Evolutionary conservation across 2,329 filamentous ascomycete species (phyloP).

Genomic region (Penicillium sp.): DNA sequence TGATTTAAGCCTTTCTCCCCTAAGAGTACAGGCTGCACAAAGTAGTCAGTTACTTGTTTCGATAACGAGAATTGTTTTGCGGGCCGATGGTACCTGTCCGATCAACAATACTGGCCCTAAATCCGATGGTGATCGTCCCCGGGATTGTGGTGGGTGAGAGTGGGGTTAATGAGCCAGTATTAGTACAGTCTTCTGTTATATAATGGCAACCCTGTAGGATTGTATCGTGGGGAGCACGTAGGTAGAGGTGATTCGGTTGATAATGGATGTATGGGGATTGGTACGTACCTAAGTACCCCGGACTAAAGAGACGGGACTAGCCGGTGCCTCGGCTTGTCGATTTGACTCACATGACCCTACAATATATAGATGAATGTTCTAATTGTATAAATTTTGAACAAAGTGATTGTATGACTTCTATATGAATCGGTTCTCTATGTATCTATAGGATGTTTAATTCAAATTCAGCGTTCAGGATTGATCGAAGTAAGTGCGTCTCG

Average conservation of each 20-base stretch:
- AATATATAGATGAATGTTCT: not conserved
- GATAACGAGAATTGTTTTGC: not conserved
- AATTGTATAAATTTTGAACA: not conserved
- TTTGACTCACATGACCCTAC: not conserved
- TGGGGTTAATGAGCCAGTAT: not conserved
- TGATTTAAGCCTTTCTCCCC: not conserved
- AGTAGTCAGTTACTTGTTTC: not conserved
- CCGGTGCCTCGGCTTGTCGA: constrained; percentile 19
- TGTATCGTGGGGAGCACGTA: not conserved
- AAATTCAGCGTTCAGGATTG: not conserved
- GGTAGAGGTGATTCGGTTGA: not conserved
- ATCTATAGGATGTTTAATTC: not conserved
- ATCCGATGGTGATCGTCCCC: not conserved
- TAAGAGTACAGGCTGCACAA: not conserved
- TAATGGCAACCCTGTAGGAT: not conserved
- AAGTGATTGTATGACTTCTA: not conserved
- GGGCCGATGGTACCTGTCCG: not conserved
- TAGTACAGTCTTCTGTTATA: not conserved
- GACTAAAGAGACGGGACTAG: constrained; percentile 8
- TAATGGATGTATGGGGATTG: not conserved
- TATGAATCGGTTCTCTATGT: not conserved
- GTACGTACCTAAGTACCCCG: constrained; percentile 7
- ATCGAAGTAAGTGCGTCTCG: not conserved
- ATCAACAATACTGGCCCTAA: not conserved
- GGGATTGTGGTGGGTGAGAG: not conserved